Percentiles rank a stretch among this genome's conserved stretches.
Conservation (phyloP, 1,284 basidiomycete genomes). For the Rhodotorula sp. region DNA sequence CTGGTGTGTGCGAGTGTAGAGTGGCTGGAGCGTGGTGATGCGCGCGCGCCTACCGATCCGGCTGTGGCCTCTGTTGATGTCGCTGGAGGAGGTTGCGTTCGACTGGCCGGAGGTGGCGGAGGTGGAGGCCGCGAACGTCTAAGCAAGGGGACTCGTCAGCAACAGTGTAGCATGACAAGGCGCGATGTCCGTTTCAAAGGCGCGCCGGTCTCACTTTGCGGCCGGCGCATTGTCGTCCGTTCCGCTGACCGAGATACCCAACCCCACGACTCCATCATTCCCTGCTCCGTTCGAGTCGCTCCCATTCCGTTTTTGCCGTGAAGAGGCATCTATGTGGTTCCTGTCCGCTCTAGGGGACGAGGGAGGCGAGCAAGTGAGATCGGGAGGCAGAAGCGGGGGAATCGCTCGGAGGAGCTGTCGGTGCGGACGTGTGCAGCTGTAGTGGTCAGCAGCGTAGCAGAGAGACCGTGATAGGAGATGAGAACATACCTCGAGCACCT, state of each 20-base stretch:
- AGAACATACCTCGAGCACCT: not conserved
- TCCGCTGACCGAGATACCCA: conserved; percentile 2
- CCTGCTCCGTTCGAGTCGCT: not conserved
- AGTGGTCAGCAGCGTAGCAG: no score
- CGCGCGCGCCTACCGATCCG: not conserved
- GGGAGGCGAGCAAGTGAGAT: conserved; percentile 28
- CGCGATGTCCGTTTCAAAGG: not conserved
- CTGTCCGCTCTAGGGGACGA: conserved; percentile 1
- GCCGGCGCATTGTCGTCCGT: not conserved
- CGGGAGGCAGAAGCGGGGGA: conserved; percentile 27
- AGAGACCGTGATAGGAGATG: no score
- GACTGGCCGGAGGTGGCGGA: not conserved
- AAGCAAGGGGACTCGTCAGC: not conserved
- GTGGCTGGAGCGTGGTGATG: not conserved
- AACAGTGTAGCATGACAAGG: not conserved
- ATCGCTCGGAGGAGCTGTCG: conserved; percentile 21
- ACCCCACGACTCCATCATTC: not conserved
- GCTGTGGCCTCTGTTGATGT: not conserved
- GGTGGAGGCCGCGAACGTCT: conserved; percentile 4
- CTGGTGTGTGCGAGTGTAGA: not conserved
- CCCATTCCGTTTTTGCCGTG: not conserved
- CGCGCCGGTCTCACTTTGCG: conserved; percentile 1
- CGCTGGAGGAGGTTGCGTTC: not conserved
- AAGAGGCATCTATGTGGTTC: not conserved
- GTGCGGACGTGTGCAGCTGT: no score